phyloP scores from a whole-genome alignment of 163 green algal species.

The Smithsoniella earleae region DNA sequence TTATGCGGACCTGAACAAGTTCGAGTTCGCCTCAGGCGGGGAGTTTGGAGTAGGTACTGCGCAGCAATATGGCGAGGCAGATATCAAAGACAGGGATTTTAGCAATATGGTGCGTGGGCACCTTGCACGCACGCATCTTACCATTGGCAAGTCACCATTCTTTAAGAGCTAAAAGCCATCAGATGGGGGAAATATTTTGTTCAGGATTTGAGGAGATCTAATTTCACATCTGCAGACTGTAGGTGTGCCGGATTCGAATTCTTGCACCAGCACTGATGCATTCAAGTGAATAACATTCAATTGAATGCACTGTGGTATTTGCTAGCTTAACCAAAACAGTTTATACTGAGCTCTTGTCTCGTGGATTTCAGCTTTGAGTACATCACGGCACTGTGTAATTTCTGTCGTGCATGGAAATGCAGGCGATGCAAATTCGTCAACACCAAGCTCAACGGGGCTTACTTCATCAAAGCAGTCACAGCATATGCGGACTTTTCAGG shows the following conservation, averaged over 20 bases:
- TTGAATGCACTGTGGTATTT: background rate
- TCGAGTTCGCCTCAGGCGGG: constrained; percentile 50
- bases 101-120: constrained; percentile 35
- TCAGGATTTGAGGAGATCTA: constrained; percentile 69
- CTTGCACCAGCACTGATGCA: background rate
- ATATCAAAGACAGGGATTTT: constrained; percentile 63
- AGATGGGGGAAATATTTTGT: too few species aligned
- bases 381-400: background rate
- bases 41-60: constrained; percentile 73
- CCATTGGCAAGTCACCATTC: background rate
- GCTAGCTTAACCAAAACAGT: background rate
- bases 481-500: constrained; percentile 30
- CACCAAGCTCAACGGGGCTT: constrained; percentile 54
- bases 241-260: constrained; percentile 33
- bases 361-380: too few species aligned
- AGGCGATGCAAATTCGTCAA: constrained; percentile 28
- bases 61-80: constrained; percentile 66
- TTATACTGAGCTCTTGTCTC: background rate
- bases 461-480: constrained; percentile 76
- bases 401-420: background rate
- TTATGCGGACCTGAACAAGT: constrained; percentile 53
- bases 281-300: background rate
- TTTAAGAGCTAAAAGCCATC: too few species aligned
- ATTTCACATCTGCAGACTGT: constrained; percentile 75
- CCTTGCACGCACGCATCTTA: constrained; percentile 43